Evolutionary conservation across 805 yeast species (phyloP), one percentile per base, ranked within the genome.

Genomic region (Teunomyces tritomae): DNA sequence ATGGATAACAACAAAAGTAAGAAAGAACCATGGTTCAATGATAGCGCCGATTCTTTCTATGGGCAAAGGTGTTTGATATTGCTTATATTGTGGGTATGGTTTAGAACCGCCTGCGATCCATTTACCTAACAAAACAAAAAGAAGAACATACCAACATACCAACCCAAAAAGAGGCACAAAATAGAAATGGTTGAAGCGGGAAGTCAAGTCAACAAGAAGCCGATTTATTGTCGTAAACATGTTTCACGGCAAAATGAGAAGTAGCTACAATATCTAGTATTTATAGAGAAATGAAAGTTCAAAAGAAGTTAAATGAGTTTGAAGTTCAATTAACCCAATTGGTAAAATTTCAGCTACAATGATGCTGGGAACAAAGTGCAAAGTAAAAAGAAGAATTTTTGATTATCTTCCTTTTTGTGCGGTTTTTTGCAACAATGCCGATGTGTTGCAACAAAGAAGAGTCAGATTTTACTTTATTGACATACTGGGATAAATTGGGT

Each of bases 41-140:
- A 61, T 61, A 24, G 52, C 56, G 1, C 65, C 65, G 27, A 61
- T 55, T 50, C 65, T 50, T 43, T 61, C 63, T 39, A 61, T 45
- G 1, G 65, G 65, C 30, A 61, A 45, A 13, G 65, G 65, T 6
- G 46, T 49, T 17, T 51, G 56, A 32, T 14, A 30, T 44, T 61
- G 64, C 14, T 55, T 63, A 39, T 49, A 61, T 37, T 55, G 49
- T 11, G 64, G 63, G 45, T 59, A 61, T 8, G 53, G 43, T n/a
- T 39, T 49, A 7, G 54, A 42, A 7, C 65, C 65, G 11, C 50
- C 46, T 4, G 54, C 55, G 8, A 56, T 52, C 61, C 62, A 61
- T 29, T 49, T 45, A 2, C 63, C 63, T 20, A 57, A 34, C 26
- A 61, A 52, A 5, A 57, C 57, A 34, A 61, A 56, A 28, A 57